Conservation (phyloP, 805 yeast genomes). For the Candida railenensis region DNA sequence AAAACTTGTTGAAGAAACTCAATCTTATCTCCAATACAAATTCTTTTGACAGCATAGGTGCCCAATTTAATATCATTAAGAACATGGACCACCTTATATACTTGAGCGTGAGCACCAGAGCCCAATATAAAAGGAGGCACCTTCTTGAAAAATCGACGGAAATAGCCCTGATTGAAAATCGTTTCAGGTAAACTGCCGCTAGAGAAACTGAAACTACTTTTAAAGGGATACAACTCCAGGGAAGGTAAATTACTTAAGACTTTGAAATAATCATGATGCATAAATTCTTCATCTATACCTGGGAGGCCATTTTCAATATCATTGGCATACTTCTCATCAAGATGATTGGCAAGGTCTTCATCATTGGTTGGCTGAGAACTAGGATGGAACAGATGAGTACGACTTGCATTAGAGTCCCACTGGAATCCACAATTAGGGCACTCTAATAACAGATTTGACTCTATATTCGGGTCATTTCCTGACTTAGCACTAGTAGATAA, state of each 20-base stretch:
- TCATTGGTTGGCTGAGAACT: background rate
- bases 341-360: background rate
- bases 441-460: constrained; percentile 2
- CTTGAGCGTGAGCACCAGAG: constrained; percentile 82
- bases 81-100: constrained; percentile 79
- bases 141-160: constrained; percentile 64
- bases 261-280: constrained; percentile 38
- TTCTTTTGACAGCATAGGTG: constrained; percentile 78
- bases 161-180: constrained; percentile 82
- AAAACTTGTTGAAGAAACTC: constrained; percentile 68
- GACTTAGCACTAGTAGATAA: constrained; percentile 12
- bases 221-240: background rate
- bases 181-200: constrained; percentile 41
- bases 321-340: background rate
- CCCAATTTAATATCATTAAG: constrained; percentile 73
- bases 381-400: background rate
- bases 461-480: background rate
- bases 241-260: constrained; percentile 27
- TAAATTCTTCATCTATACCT: constrained; percentile 16
- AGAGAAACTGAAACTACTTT: constrained; percentile 7
- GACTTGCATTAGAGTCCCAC: constrained; percentile 13
- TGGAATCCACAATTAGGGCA: constrained; percentile 34
- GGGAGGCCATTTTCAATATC: background rate
- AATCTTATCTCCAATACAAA: constrained; percentile 77
- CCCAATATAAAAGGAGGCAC: constrained; percentile 59